Percentiles rank a stretch among this genome's conserved stretches.
Conservation (phyloP, 345 rosid species). For the Dipteronia dyeriana region DNA sequence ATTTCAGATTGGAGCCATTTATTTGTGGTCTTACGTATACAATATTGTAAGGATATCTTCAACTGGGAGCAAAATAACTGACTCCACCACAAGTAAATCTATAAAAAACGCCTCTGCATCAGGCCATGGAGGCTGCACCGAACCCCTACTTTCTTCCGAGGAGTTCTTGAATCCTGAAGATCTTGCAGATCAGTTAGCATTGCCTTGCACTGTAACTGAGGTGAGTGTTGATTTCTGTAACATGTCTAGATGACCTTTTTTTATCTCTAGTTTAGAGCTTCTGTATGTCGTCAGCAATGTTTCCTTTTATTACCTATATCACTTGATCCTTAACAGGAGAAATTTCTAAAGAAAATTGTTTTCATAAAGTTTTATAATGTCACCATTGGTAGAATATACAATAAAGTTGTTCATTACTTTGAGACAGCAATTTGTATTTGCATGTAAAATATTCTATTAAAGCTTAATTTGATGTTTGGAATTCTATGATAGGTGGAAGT, state of each 20-base stretch:
- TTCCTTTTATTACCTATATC: background rate
- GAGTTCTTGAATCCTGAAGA: constrained; percentile 10
- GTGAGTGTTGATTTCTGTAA: constrained; percentile 23
- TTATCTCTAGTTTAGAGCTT: background rate
- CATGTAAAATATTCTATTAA: background rate
- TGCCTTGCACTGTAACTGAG: constrained; percentile 14
- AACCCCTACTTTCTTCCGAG: constrained; percentile 43
- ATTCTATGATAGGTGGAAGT: constrained; percentile 28
- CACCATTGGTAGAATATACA: too few relatives aligned
- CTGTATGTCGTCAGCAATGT: background rate
- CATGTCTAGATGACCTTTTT: background rate
- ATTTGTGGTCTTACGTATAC: constrained; percentile 61
- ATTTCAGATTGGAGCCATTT: constrained; percentile 61
- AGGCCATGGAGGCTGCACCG: constrained; percentile 33
- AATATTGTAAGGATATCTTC: constrained; percentile 49
- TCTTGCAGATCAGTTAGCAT: constrained; percentile 12
- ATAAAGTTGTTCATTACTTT: background rate
- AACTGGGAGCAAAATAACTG: background rate
- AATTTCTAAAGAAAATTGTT: background rate
- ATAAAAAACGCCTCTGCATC: constrained; percentile 25
- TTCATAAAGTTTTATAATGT: background rate
- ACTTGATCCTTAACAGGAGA: background rate
- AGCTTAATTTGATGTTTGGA: constrained; percentile 19
- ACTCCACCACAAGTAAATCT: constrained; percentile 13
- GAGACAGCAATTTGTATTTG: background rate